A percentile compares a stretch with the other conserved stretches of the same genome.
These are phyloP conservation scores for Aspergillus sp. DNA, from an alignment of 2,329 filamentous ascomycete genomes.

Conservation along the genomic window DNA sequence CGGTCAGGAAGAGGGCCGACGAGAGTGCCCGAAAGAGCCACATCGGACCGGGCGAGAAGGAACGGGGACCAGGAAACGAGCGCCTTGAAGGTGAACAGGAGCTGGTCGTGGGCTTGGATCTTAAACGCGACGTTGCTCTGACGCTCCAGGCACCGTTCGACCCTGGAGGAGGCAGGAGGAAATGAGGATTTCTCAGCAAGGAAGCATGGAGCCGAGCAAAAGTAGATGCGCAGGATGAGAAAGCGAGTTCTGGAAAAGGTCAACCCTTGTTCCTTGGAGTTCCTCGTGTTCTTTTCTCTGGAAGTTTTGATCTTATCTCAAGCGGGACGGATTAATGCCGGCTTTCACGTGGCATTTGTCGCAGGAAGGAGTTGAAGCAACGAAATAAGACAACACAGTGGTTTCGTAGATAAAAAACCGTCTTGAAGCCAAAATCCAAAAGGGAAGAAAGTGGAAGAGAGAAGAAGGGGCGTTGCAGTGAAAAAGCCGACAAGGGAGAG, in stretches of 20 bases:
- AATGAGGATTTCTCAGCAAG: constrained; percentile 16
- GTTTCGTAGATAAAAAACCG: not conserved
- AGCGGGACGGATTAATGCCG: constrained; percentile 20
- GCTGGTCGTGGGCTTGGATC: constrained; percentile 7
- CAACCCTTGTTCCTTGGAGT: constrained; percentile 3
- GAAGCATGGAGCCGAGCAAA: constrained; percentile 14
- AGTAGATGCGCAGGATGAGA: constrained; percentile 5
- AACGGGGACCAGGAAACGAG: not conserved
- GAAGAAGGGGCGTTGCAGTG: not conserved
- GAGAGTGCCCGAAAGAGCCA: constrained; percentile 81
- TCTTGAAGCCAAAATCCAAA: not conserved
- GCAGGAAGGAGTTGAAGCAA: not conserved
- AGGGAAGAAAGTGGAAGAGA: not conserved
- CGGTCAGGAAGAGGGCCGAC: constrained; percentile 83
- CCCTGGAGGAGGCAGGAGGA: constrained; percentile 13
- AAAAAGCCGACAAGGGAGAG: not conserved
- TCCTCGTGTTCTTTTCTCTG: constrained; percentile 14
- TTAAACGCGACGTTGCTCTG: constrained; percentile 5
- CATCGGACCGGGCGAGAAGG: constrained; percentile 58
- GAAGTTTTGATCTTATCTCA: constrained; percentile 29
- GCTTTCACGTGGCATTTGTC: constrained; percentile 21
- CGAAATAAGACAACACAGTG: not conserved
- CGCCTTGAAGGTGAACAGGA: constrained; percentile 10
- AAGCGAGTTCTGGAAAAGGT: constrained; percentile 3
- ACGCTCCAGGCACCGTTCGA: constrained; percentile 5